These are phyloP conservation scores for Suillus decipiens DNA, from an alignment of 768 basidiomycete species.

Conservation along the genomic window DNA sequence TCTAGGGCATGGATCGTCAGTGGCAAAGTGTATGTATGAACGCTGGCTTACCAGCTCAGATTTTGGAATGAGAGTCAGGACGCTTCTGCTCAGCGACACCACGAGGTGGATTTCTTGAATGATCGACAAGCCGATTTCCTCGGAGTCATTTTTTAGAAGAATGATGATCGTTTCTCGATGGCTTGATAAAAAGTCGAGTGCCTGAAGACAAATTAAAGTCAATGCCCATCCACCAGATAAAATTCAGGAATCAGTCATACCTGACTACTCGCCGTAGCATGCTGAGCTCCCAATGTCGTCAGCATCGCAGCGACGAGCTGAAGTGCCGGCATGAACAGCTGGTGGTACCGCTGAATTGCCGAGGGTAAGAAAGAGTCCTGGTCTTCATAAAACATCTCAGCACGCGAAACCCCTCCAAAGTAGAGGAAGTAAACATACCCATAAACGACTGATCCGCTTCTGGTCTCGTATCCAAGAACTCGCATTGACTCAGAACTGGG, in stretches of 20 bases:
- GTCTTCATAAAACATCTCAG: constrained; percentile 44
- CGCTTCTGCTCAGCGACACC: constrained; percentile 65
- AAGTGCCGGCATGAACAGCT: constrained; percentile 82
- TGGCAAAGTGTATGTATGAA: background rate
- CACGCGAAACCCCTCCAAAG: background rate
- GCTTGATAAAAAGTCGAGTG: constrained; percentile 75
- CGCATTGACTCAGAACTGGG: constrained; percentile 75
- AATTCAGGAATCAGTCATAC: constrained; percentile 36
- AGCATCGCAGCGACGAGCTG: constrained; percentile 80
- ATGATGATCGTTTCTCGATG: constrained; percentile 86
- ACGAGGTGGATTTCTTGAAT: constrained; percentile 83
- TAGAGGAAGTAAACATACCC: constrained; percentile 45
- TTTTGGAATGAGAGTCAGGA: constrained; percentile 72
- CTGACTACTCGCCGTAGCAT: constrained; percentile 69
- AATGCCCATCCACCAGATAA: background rate
- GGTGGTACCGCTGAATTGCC: constrained; percentile 87
- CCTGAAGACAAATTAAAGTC: constrained; percentile 43
- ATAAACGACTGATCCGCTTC: constrained; percentile 81
- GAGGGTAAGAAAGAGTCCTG: constrained; percentile 86
- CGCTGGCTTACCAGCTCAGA: constrained; percentile 68
- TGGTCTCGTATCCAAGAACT: constrained; percentile 84
- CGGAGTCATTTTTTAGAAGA: constrained; percentile 73
- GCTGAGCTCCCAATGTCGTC: constrained; percentile 72
- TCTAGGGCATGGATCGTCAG: constrained; percentile 29
- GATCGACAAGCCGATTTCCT: constrained; percentile 59